Evolutionary conservation across 208 protist species (phyloP).

Genomic region (Blechomonas ayalai): DNA sequence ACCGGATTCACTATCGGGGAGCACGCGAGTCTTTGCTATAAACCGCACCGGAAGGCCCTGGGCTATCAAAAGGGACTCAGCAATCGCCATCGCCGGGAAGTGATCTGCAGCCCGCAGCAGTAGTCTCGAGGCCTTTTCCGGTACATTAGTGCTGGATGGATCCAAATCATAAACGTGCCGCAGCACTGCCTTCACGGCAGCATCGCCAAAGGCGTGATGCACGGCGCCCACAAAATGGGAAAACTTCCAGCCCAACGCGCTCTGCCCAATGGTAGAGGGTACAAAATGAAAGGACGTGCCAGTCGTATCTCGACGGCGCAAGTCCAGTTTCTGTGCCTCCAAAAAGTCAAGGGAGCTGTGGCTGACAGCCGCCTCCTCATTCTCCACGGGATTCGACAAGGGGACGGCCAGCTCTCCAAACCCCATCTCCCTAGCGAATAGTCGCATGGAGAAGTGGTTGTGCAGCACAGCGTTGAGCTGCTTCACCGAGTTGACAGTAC

Average conservation of each 20-base stretch:
- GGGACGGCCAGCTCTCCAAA: conserved; percentile 57
- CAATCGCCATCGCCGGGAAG: conserved; percentile 49
- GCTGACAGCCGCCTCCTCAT: neutral
- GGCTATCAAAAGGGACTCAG: conserved; percentile 65
- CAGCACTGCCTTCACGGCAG: conserved; percentile 15
- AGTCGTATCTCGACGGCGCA: conserved; percentile 29
- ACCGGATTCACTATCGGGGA: conserved; percentile 1
- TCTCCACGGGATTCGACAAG: conserved; percentile 1
- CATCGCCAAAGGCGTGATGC: conserved; percentile 31
- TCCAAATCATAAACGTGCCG: conserved; percentile 27
- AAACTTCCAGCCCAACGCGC: conserved; percentile 73
- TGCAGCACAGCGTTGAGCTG: conserved; percentile 71
- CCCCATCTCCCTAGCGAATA: conserved; percentile 62
- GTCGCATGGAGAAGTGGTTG: conserved; percentile 67
- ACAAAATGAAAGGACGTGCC: conserved; percentile 67
- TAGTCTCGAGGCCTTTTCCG: conserved; percentile 21
- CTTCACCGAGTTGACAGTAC: conserved; percentile 42
- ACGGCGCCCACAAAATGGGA: conserved; percentile 78
- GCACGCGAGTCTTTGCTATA: conserved; percentile 31
- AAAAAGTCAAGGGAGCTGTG: conserved; percentile 27
- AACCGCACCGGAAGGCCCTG: conserved; percentile 66
- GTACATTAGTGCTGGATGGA: conserved; percentile 14
- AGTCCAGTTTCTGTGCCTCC: conserved; percentile 18
- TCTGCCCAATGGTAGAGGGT: conserved; percentile 60
- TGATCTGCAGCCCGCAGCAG: conserved; percentile 43